Conservation (phyloP, 805 yeast species). For the Kazachstania psychrophila region DNA sequence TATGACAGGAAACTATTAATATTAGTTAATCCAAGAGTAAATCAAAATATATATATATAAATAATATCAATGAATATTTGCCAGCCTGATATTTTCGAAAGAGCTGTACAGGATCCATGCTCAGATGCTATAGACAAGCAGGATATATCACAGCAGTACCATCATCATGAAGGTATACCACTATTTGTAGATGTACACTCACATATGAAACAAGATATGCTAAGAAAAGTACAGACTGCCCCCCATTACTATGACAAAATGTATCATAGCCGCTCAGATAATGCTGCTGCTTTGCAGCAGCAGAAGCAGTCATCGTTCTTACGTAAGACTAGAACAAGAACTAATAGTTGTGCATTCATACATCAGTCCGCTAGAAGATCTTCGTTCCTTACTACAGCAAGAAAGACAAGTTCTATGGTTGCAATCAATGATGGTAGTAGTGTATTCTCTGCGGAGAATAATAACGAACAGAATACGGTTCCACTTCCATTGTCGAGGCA, state of each 20-base stretch:
- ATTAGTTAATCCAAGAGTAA: too few species aligned
- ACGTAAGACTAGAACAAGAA: conserved; percentile 6
- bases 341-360: conserved; percentile 9
- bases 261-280: too few species aligned
- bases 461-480: too few species aligned
- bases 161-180: background rate
- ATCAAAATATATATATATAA: too few species aligned
- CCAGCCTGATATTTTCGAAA: conserved; percentile 18
- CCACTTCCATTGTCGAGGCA: conserved; percentile 4
- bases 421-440: background rate
- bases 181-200: background rate
- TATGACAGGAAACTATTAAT: too few species aligned
- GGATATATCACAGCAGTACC: conserved; percentile 2
- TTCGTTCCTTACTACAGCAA: background rate
- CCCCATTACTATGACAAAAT: conserved; percentile 1
- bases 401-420: background rate
- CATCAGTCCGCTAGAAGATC: conserved; percentile 8
- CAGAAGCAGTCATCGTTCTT: too few species aligned
- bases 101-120: conserved; percentile 24
- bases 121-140: conserved; percentile 20
- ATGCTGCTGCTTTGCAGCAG: too few species aligned
- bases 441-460: too few species aligned
- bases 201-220: background rate
- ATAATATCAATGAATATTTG: too few species aligned
- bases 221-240: conserved; percentile 5